These are phyloP conservation scores for Amanita rimosa DNA, from an alignment of 768 basidiomycete genomes.

Conservation along the genomic window DNA sequence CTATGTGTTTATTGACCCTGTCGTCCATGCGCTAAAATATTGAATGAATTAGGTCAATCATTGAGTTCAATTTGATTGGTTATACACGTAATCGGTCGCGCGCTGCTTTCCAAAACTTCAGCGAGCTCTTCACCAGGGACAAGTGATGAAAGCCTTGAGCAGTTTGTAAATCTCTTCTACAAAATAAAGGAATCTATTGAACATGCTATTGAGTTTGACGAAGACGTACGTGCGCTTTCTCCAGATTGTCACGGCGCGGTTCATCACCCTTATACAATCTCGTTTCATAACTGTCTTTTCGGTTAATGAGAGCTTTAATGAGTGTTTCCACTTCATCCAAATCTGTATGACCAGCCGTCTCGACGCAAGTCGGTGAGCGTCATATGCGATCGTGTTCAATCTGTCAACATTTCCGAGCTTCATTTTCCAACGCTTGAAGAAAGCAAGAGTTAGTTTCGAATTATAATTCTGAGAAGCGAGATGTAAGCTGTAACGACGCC, in stretches of 20 bases:
- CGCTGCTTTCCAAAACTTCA: slow-evolving; percentile 47
- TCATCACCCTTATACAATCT: slow-evolving; percentile 37
- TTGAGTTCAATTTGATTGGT: slow-evolving; percentile 6
- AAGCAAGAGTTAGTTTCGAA: slow-evolving; percentile 29
- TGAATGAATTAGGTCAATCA: neutral
- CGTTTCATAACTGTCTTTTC: slow-evolving; percentile 34
- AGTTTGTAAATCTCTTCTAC: slow-evolving; percentile 32
- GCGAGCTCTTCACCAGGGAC: slow-evolving; percentile 29
- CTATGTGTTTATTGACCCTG: slow-evolving; percentile 44
- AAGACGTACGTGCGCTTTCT: slow-evolving; percentile 24
- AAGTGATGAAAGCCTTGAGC: slow-evolving; percentile 33
- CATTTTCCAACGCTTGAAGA: slow-evolving; percentile 43
- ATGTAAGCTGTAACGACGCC: slow-evolving; percentile 39
- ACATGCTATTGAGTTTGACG: neutral
- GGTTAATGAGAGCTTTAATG: slow-evolving; percentile 28
- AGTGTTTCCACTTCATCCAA: slow-evolving; percentile 52
- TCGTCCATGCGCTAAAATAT: slow-evolving; percentile 36
- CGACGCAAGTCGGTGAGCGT: slow-evolving; percentile 26
- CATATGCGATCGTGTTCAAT: slow-evolving; percentile 40
- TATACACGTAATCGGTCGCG: slow-evolving; percentile 39
- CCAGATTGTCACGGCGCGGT: slow-evolving; percentile 43
- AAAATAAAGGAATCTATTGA: neutral
- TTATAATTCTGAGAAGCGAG: slow-evolving; percentile 41
- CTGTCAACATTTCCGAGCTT: slow-evolving; percentile 27
- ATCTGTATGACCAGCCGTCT: slow-evolving; percentile 24